Evolutionary conservation across 495 filamentous ascomycete species (phyloP).

Genomic region (Trichocladium uniseriatum): DNA sequence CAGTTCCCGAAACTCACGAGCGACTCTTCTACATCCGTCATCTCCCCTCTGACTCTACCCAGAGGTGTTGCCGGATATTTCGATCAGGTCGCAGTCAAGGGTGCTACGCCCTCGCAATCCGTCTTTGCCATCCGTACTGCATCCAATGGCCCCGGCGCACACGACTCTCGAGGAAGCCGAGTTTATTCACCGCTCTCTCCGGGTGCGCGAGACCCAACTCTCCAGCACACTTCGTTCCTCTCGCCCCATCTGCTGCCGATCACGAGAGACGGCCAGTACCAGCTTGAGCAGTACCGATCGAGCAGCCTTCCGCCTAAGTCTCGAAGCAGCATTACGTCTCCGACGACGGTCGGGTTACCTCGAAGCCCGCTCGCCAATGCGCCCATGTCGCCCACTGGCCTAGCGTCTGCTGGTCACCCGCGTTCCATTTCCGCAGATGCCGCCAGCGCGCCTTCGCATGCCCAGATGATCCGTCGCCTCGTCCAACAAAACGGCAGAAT

Average conservation of each 20-base stretch:
- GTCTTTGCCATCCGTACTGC: constrained; percentile 1
- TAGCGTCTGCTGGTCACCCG: constrained; percentile 14
- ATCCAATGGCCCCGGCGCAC: neutral
- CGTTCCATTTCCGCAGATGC: constrained; percentile 18
- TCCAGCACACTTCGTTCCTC: constrained; percentile 17
- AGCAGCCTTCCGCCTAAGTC: constrained; percentile 15
- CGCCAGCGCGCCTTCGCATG: constrained; percentile 16
- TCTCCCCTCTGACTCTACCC: constrained; percentile 34
- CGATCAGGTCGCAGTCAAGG: constrained; percentile 15
- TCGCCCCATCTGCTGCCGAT: constrained; percentile 18
- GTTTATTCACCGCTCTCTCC: constrained; percentile 24
- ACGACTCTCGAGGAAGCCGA: neutral
- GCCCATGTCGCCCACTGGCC: constrained; percentile 12
- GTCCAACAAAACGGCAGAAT: constrained; percentile 33
- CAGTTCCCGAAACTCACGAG: constrained; percentile 20
- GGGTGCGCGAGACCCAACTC: constrained; percentile 12
- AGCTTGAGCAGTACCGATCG: constrained; percentile 19
- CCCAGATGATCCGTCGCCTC: constrained; percentile 29
- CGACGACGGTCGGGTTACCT: neutral
- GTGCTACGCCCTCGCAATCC: constrained; percentile 1
- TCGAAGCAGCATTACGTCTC: neutral
- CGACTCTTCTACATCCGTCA: constrained; percentile 27
- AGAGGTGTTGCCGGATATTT: constrained; percentile 29
- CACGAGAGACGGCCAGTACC: constrained; percentile 5
- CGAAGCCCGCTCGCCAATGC: neutral